Evolutionary conservation across 148 eudicot species (phyloP).

Genomic region (Persicaria tinctoria): DNA sequence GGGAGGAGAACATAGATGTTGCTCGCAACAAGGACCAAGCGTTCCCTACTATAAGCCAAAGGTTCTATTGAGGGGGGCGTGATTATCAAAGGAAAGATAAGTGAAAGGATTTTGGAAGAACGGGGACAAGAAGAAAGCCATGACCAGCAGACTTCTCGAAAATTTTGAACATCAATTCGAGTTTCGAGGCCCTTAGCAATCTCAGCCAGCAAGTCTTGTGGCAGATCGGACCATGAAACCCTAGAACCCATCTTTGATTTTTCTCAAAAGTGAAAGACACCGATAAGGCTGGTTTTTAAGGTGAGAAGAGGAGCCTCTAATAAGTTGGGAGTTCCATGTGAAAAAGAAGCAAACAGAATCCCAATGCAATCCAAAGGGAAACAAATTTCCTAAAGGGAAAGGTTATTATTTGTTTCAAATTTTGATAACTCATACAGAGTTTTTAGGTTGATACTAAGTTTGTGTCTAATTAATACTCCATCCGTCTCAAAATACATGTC

Average conservation of each 20-base stretch:
- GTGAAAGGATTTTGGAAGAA: not conserved
- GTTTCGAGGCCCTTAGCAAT: not conserved
- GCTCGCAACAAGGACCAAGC: not conserved
- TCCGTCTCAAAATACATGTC: too few relatives aligned
- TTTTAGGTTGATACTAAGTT: not conserved
- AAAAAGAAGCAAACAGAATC: not conserved
- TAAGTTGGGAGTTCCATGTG: too few relatives aligned
- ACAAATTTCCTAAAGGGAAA: not conserved
- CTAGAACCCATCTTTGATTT: not conserved
- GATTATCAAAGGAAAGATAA: not conserved
- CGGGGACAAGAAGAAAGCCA: constrained; percentile 2
- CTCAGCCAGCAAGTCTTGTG: not conserved
- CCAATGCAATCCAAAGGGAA: not conserved
- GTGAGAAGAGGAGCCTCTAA: not conserved
- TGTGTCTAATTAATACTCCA: not conserved
- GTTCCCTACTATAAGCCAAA: not conserved
- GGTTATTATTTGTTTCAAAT: not conserved
- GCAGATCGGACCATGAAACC: constrained; percentile 7
- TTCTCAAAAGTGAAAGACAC: not conserved
- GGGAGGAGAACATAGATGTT: constrained; percentile 12
- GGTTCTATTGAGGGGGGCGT: not conserved
- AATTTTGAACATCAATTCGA: not conserved
- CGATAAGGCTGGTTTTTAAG: not conserved
- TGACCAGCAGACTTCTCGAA: not conserved
- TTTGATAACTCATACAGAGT: not conserved